Evolutionary conservation across 805 yeast genomes (phyloP).

Genomic region (Schwanniomyces vanrijiae): DNA sequence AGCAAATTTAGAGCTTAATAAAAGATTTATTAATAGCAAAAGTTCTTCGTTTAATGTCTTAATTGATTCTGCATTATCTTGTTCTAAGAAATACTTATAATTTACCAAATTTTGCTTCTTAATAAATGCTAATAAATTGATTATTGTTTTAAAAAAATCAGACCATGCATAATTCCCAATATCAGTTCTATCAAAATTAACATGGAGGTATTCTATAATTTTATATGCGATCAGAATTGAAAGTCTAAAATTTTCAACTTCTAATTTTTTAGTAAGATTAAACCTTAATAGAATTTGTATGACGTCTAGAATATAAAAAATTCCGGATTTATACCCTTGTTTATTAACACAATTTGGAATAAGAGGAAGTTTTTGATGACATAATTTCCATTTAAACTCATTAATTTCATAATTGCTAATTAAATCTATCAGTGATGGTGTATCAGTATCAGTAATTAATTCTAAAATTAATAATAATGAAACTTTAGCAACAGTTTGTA

Average conservation of each 20-base stretch:
- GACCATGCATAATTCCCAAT: slow-evolving; percentile 32
- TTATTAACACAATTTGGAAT: slow-evolving; percentile 25
- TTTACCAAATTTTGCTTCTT: slow-evolving; percentile 16
- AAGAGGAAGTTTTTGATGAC: slow-evolving; percentile 39
- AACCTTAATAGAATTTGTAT: slow-evolving; percentile 31
- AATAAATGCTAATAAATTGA: slow-evolving; percentile 31
- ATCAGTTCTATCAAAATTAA: slow-evolving; percentile 11
- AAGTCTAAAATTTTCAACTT: slow-evolving; percentile 29
- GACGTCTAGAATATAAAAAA: slow-evolving; percentile 34
- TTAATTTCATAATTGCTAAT: slow-evolving; percentile 21
- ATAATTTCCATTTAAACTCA: slow-evolving; percentile 42
- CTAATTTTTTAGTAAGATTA: slow-evolving; percentile 37
- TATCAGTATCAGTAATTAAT: slow-evolving; percentile 13
- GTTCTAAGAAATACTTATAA: slow-evolving; percentile 13
- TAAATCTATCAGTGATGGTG: slow-evolving; percentile 4
- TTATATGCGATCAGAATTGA: slow-evolving; percentile 26
- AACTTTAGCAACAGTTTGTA: slow-evolving; percentile 25
- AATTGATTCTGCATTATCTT: slow-evolving; percentile 9
- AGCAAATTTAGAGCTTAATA: slow-evolving; percentile 19
- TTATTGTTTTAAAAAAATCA: slow-evolving; percentile 31
- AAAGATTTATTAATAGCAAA: slow-evolving; percentile 16
- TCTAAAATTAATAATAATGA: slow-evolving; percentile 26
- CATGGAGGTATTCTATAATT: slow-evolving; percentile 16
- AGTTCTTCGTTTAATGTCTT: slow-evolving; percentile 24
- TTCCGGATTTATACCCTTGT: slow-evolving; percentile 25